Base-by-base conservation (phyloP, 164 flowering plant genomes). In the Chimonanthus praecox region DNA sequence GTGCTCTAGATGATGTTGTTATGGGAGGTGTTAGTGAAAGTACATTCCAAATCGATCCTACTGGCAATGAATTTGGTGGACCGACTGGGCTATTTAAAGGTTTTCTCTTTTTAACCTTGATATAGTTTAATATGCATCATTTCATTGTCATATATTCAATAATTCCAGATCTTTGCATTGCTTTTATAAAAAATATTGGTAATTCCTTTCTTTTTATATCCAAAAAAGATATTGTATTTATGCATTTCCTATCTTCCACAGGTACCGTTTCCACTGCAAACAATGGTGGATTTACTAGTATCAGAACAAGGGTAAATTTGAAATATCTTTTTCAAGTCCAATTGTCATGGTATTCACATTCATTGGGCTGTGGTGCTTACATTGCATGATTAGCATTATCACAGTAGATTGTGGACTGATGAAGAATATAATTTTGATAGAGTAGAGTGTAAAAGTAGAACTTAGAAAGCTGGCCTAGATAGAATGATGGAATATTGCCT, bases 11-110 rank as follows among this genome's bases (percentile, higher is more conserved):
- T 84, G 99, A 95, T 85, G 97, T 91, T 82, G 99, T 95, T 15
- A 95, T 95, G 99, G 98, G 99, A 62, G 98, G 99, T 71, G 98
- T 92, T 71, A 95, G 99, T 87, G 91, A 90, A 84, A 90, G 99
- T 79, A 77, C 85, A 72, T 95, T 89, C 82, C 88, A 69, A 54
- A 83, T 91, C 51, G 94, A 91, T 78, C 88, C 80, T 15, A 86
- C 75, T 44, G 98, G 93, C 33, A 86, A 89, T 75, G 98, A 95
- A 82, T 78, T 80, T 84, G 97, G 96, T 77, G 86, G 87, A 74
- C 90, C 99, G 5, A 83, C 88, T 48, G 98, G 98, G 51, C 49
- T 91, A 51, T 94, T 94, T 75, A 85, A 81, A 91, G 98, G 98
- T 92, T 79, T 83, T 47, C 50, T 81, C 67, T 16, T 68, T 7